Conservation (phyloP, 176 grass and related monocot species). For the Coix lacrymajobi region DNA sequence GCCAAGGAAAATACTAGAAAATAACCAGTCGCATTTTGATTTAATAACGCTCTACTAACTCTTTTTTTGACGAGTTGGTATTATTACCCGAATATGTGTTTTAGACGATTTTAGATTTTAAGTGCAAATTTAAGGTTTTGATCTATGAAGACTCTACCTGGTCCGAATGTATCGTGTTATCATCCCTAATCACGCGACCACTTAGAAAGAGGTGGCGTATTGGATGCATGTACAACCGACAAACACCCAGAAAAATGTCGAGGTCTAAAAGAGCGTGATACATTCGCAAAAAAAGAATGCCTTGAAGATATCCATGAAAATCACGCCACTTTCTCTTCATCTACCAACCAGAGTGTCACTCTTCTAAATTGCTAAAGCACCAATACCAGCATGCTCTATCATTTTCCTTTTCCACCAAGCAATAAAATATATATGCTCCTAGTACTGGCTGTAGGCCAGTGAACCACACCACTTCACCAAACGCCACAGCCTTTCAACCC, state of each 20-base stretch:
- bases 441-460: background rate
- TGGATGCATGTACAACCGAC: too few relatives aligned
- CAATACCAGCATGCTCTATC: background rate
- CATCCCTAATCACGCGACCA: too few relatives aligned
- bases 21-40: background rate
- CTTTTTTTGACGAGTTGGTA: too few relatives aligned
- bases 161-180: too few relatives aligned
- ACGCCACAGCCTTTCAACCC: too few relatives aligned
- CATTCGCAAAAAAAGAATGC: background rate
- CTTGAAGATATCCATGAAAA: background rate
- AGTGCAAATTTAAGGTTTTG: too few relatives aligned
- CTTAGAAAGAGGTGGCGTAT: too few relatives aligned
- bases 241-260: too few relatives aligned
- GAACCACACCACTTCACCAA: background rate
- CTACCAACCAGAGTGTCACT: background rate
- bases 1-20: background rate
- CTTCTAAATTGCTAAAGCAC: background rate
- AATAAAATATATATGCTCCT: background rate
- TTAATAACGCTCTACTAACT: background rate
- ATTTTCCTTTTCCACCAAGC: background rate
- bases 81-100: too few relatives aligned
- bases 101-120: too few relatives aligned
- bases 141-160: too few relatives aligned
- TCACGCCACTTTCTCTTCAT: background rate
- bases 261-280: background rate